A percentile compares a stretch with the other conserved stretches of the same genome.
phyloP scores from a whole-genome alignment of 2,329 filamentous ascomycete genomes.

The Aschersonia sp. region DNA sequence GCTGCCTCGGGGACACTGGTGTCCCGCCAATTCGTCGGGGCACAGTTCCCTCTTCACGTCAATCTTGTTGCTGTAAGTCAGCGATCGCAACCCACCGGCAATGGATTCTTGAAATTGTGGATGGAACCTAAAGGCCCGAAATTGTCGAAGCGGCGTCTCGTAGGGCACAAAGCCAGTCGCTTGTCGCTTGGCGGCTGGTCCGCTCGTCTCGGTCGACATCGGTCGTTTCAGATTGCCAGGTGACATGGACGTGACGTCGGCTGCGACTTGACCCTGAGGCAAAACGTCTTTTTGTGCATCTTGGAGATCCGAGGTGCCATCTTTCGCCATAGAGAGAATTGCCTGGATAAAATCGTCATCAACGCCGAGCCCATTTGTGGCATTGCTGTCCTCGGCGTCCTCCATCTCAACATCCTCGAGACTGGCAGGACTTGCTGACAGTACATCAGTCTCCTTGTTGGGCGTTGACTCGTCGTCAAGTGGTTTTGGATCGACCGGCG shows the following conservation, averaged over 20 bases:
- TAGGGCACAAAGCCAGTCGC: slow-evolving; percentile 42
- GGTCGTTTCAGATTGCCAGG: too few relatives aligned
- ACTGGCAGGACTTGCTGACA: slow-evolving; percentile 4
- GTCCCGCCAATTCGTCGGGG: slow-evolving; percentile 55
- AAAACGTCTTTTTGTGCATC: too few relatives aligned
- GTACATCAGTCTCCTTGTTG: neutral
- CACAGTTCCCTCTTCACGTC: slow-evolving; percentile 62
- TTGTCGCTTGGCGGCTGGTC: too few relatives aligned
- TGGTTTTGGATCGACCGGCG: too few relatives aligned
- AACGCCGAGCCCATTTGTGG: neutral
- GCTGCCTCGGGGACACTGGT: slow-evolving; percentile 54
- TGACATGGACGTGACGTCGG: too few relatives aligned
- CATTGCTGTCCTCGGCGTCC: slow-evolving; percentile 10
- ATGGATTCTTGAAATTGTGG: slow-evolving; percentile 57
- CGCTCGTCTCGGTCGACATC: too few relatives aligned
- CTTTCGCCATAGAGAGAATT: too few relatives aligned
- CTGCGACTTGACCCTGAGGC: too few relatives aligned
- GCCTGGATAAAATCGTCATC: too few relatives aligned
- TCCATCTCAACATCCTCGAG: slow-evolving; percentile 7
- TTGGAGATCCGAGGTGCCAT: too few relatives aligned
- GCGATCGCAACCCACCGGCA: slow-evolving; percentile 64
- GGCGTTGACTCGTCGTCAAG: neutral
- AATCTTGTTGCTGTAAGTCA: slow-evolving; percentile 90
- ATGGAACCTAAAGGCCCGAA: slow-evolving; percentile 84
- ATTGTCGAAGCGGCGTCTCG: slow-evolving; percentile 66